A percentile compares a stretch with the other conserved stretches of the same genome.
Conservation (phyloP, 305 asterid genomes). For the Coffea humblotiana region DNA sequence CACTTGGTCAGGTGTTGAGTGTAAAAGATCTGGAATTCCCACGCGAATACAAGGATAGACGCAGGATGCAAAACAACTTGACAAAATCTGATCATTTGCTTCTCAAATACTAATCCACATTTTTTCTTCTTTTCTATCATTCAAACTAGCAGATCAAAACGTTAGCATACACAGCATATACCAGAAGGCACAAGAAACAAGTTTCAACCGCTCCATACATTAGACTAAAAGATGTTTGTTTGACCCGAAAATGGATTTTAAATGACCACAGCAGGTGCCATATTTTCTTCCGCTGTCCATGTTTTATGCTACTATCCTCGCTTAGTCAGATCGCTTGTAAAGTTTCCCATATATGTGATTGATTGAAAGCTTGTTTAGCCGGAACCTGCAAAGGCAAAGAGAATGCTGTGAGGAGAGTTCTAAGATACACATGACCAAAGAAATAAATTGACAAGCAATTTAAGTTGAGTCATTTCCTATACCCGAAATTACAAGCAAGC, state of each 20-base stretch:
- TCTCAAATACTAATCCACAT: no score
- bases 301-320: not conserved
- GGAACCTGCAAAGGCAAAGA: conserved; percentile 1
- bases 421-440: not conserved
- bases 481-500: not conserved
- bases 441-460: not conserved
- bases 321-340: not conserved
- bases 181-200: not conserved
- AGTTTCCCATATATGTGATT: not conserved
- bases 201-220: not conserved
- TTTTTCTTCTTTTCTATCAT: no score
- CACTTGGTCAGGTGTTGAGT: not conserved
- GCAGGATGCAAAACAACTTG: no score
- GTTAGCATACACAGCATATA: no score
- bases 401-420: no score
- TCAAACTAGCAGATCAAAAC: no score
- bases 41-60: no score
- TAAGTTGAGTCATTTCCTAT: not conserved
- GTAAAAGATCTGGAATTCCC: no score
- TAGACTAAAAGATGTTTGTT: not conserved
- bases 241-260: not conserved
- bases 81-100: no score
- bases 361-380: not conserved
- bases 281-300: not conserved
- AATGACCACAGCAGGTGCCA: no score